A percentile compares a stretch with the other conserved stretches of the same genome.
Conservation (phyloP, 2,329 filamentous ascomycete species). For the Verruconis gallopava region DNA sequence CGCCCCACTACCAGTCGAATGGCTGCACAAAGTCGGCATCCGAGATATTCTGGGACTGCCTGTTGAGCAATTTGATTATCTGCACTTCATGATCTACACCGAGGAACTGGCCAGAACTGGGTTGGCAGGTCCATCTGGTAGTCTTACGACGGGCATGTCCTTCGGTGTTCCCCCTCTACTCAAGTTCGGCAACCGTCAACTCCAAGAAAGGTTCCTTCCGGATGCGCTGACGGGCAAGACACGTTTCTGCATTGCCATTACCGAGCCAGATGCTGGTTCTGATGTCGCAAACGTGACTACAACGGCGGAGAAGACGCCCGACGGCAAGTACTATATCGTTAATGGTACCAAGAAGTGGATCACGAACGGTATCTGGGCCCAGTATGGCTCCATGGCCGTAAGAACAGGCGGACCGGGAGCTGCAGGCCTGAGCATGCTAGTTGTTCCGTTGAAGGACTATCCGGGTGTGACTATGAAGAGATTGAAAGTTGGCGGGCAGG, state of each 20-base stretch:
- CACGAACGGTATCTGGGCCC: conserved; percentile 58
- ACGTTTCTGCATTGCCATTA: conserved; percentile 63
- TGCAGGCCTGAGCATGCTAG: conserved; percentile 49
- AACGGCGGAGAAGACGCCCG: conserved; percentile 46
- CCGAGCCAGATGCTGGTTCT: conserved; percentile 59
- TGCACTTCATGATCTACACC: conserved; percentile 32
- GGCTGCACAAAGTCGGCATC: conserved; percentile 54
- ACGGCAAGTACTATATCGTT: conserved; percentile 56
- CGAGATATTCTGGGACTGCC: conserved; percentile 52
- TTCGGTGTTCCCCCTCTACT: conserved; percentile 60
- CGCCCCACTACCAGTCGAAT: conserved; percentile 53
- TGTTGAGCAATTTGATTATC: conserved; percentile 61
- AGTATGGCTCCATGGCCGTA: conserved; percentile 59
- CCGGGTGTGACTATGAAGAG: conserved; percentile 56
- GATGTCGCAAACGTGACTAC: conserved; percentile 64
- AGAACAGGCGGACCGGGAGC: conserved; percentile 55
- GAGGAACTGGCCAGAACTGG: conserved; percentile 48
- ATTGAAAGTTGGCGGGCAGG: conserved; percentile 53
- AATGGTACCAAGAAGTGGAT: conserved; percentile 77
- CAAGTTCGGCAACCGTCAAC: conserved; percentile 49
- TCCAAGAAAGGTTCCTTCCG: conserved; percentile 55
- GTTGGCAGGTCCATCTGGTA: conserved; percentile 47
- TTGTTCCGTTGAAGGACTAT: conserved; percentile 56
- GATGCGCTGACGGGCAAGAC: conserved; percentile 54
- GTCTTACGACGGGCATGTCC: conserved; percentile 58